Conservation (phyloP, 148 eudicot genomes). For the Arbutus unedo region DNA sequence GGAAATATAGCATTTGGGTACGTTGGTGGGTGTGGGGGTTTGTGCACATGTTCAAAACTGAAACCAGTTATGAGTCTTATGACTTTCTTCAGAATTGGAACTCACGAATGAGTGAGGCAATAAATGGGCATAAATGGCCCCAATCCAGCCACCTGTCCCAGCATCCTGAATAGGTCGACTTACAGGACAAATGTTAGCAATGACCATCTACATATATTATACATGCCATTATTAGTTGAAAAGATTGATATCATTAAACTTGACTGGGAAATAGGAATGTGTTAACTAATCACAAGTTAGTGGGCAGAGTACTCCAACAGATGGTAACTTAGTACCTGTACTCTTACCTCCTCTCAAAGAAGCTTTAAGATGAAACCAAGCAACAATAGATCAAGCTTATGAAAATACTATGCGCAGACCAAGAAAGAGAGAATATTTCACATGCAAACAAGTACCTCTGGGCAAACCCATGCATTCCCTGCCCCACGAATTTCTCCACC, state of each 20-base stretch:
- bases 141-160: neutral
- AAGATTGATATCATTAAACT: neutral
- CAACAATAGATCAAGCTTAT: neutral
- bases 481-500: slow-evolving; percentile 99
- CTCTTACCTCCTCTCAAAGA: no score
- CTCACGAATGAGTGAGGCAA: neutral
- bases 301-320: slow-evolving; percentile 15
- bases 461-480: slow-evolving; percentile 98
- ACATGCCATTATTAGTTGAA: neutral
- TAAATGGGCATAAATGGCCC: neutral
- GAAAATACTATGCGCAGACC: neutral
- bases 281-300: neutral
- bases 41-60: neutral
- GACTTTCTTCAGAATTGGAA: neutral
- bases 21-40: neutral
- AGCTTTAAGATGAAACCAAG: neutral
- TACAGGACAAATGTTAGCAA: neutral
- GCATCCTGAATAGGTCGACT: neutral
- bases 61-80: neutral
- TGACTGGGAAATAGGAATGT: neutral
- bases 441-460: slow-evolving; percentile 58
- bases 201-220: neutral
- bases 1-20: neutral
- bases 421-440: slow-evolving; percentile 13
- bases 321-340: no score